Evolutionary conservation across 1,284 basidiomycete species (phyloP).

Genomic region (Tylopilus sp.): DNA sequence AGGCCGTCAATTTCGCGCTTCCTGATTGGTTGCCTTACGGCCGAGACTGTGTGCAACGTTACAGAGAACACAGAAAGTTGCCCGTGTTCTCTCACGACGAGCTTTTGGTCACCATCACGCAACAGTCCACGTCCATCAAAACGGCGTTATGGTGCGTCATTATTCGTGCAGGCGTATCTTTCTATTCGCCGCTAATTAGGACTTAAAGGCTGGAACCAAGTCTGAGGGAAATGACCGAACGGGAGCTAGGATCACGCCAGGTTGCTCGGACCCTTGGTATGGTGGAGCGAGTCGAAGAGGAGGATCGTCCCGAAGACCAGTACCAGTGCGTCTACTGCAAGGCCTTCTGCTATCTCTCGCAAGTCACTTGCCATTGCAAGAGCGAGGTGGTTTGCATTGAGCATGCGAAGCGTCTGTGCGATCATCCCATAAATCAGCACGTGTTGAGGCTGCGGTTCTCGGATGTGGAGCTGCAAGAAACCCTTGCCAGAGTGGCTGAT

Average conservation of each 20-base stretch:
- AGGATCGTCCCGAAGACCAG: constrained; percentile 87
- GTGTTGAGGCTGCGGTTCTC: constrained; percentile 79
- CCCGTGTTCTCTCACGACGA: constrained; percentile 99
- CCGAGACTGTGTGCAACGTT: constrained; percentile 83
- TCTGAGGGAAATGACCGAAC: constrained; percentile 85
- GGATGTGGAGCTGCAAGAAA: constrained; percentile 76
- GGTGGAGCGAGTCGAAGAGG: constrained; percentile 70
- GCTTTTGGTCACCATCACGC: constrained; percentile 90
- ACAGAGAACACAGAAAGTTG: constrained; percentile 85
- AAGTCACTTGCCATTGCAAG: constrained; percentile 81
- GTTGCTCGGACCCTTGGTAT: constrained; percentile 58
- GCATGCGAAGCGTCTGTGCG: constrained; percentile 79
- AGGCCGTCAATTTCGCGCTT: constrained; percentile 98
- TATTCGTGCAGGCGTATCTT: constrained; percentile 6
- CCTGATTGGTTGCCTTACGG: constrained; percentile 94
- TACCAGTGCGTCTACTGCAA: constrained; percentile 96
- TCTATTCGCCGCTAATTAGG: constrained; percentile 19
- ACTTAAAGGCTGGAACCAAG: constrained; percentile 74
- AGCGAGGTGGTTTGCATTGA: constrained; percentile 82
- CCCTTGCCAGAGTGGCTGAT: constrained; percentile 61
- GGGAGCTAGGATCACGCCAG: constrained; percentile 74
- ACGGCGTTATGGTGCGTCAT: constrained; percentile 84
- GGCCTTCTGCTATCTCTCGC: constrained; percentile 93
- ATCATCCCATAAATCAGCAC: constrained; percentile 58
- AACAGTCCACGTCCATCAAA: constrained; percentile 90